A percentile compares a stretch with the other conserved stretches of the same genome.
These are phyloP conservation scores for Rhodotorula sp. DNA, from an alignment of 1,284 basidiomycete species.

Conservation along the genomic window DNA sequence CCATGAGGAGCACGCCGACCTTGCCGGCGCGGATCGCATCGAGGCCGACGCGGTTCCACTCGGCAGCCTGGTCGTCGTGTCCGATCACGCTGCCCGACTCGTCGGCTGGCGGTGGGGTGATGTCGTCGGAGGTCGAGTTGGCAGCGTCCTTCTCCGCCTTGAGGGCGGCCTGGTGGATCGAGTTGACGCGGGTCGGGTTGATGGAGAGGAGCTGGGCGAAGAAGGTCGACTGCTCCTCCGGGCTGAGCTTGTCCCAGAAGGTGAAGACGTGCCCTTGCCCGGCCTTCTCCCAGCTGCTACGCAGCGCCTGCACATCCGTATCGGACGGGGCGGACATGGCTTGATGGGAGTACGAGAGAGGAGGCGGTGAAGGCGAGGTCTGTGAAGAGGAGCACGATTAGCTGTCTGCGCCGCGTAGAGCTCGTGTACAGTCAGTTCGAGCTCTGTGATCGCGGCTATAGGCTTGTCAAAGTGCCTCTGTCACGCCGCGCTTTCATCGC, in stretches of 20 bases:
- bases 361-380: not conserved
- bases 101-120: constrained; percentile 76
- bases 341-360: not conserved
- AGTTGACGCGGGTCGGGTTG: constrained; percentile 90
- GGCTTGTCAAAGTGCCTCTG: too few species aligned
- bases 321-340: constrained; percentile 20
- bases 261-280: constrained; percentile 40
- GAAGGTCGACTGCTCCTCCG: constrained; percentile 62
- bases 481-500: too few species aligned
- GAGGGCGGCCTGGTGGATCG: constrained; percentile 67
- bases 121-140: constrained; percentile 48
- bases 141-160: constrained; percentile 56
- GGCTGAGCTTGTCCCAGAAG: constrained; percentile 37
- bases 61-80: constrained; percentile 57
- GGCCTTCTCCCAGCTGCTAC: constrained; percentile 10
- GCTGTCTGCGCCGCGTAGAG: not conserved
- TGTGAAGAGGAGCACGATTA: not conserved
- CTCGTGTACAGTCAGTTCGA: too few species aligned
- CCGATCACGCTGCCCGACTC: constrained; percentile 67
- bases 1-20: constrained; percentile 93
- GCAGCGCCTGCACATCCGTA: constrained; percentile 15
- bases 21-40: constrained; percentile 75
- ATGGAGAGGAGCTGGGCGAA: constrained; percentile 74
- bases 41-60: constrained; percentile 76
- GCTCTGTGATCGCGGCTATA: too few species aligned